Percentiles rank a stretch among this genome's conserved stretches.
Evolutionary conservation across 2,329 filamentous ascomycete species (phyloP).

Genomic region (Myriosclerotinia scirpicola): DNA sequence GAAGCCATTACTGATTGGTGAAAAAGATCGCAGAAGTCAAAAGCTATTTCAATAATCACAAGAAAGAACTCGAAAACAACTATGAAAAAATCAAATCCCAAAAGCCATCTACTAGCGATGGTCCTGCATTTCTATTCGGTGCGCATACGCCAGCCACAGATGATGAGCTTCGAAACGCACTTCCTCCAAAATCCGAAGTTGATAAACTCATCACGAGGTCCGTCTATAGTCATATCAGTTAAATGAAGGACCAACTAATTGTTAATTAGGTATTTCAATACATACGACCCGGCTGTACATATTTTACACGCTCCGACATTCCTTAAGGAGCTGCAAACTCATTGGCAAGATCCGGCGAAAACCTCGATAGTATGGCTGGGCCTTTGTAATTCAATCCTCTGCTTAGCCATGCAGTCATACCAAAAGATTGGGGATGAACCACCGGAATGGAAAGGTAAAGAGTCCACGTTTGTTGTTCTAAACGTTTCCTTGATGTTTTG

Average conservation of each 20-base stretch:
- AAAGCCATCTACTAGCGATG: constrained; percentile 62
- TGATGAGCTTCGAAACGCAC: constrained; percentile 72
- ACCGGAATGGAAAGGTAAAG: constrained; percentile 63
- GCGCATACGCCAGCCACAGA: constrained; percentile 68
- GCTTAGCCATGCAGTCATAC: constrained; percentile 76
- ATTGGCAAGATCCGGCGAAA: constrained; percentile 72
- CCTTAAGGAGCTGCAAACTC: constrained; percentile 63
- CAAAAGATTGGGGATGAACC: constrained; percentile 78
- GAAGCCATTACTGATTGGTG: constrained; percentile 8
- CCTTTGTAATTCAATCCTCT: constrained; percentile 73
- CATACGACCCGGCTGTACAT: constrained; percentile 66
- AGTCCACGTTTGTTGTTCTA: neutral
- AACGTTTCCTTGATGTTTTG: neutral
- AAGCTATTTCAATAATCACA: constrained; percentile 81
- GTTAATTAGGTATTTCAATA: constrained; percentile 76
- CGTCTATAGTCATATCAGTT: neutral
- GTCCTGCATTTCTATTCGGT: constrained; percentile 77
- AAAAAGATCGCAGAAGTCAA: constrained; percentile 83
- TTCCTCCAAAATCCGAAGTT: constrained; percentile 81
- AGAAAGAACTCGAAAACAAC: constrained; percentile 84
- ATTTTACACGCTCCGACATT: constrained; percentile 85
- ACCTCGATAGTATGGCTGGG: constrained; percentile 77
- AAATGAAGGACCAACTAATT: neutral
- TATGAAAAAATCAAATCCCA: constrained; percentile 72
- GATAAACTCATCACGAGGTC: constrained; percentile 71